These are phyloP conservation scores for Ilex aquifolium DNA, from an alignment of 257 asterid genomes.

Conservation along the genomic window DNA sequence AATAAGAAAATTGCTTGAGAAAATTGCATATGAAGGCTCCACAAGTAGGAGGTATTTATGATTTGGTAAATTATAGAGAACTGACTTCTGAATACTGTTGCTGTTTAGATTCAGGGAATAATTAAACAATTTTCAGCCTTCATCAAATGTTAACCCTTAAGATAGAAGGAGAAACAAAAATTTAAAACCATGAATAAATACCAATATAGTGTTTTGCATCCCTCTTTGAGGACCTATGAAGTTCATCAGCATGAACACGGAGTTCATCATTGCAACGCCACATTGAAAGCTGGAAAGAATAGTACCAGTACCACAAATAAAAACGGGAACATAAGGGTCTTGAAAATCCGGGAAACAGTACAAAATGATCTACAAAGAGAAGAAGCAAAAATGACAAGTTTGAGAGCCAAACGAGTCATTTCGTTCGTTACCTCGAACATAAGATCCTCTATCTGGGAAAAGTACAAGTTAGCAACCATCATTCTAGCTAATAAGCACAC, in stretches of 20 bases:
- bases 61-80: no score
- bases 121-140: no score
- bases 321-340: background rate
- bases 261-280: conserved; percentile 98
- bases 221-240: conserved; percentile 64
- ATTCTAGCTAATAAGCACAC: conserved; percentile 88
- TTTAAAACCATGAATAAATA: conserved; percentile 9
- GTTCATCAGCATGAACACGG: conserved; percentile 60
- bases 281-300: conserved; percentile 69
- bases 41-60: no score
- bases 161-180: background rate
- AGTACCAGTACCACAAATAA: background rate
- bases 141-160: background rate
- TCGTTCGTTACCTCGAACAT: conserved; percentile 74
- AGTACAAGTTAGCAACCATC: conserved; percentile 96
- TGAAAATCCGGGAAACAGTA: background rate
- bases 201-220: conserved; percentile 87
- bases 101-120: no score
- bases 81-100: no score
- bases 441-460: conserved; percentile 89
- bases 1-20: no score
- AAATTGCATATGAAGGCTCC: no score
- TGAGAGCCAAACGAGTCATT: background rate
- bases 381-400: background rate
- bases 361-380: background rate